Conservation (phyloP, 225 moss, liverwort and hornwort genomes). For the Bryum argenteum region DNA sequence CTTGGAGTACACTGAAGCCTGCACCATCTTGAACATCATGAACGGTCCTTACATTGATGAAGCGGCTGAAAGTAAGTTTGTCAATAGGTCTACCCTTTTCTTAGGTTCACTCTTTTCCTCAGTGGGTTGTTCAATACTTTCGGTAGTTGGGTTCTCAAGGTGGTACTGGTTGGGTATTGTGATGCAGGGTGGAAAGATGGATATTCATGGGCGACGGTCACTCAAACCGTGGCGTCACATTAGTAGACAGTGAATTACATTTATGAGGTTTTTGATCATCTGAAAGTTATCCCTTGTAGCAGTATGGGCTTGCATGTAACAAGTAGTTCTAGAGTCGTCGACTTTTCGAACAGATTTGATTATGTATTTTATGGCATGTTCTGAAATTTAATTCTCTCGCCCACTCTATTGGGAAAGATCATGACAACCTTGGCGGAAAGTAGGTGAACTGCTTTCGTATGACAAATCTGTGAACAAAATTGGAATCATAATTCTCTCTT, state of each 20-base stretch:
- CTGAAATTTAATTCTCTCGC: too few relatives aligned
- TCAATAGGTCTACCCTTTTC: background rate
- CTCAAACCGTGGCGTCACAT: slow-evolving; percentile 47
- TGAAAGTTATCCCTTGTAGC: too few relatives aligned
- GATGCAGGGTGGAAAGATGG: slow-evolving; percentile 63
- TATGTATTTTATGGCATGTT: too few relatives aligned
- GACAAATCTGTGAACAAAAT: too few relatives aligned
- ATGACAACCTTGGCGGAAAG: too few relatives aligned
- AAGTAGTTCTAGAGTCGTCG: too few relatives aligned
- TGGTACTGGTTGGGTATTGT: slow-evolving; percentile 31
- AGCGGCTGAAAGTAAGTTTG: slow-evolving; percentile 77
- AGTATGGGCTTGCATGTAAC: too few relatives aligned
- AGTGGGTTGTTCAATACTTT: too few relatives aligned
- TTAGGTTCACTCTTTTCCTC: slow-evolving; percentile 29
- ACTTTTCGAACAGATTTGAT: too few relatives aligned
- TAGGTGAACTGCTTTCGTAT: too few relatives aligned
- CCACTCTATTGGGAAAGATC: too few relatives aligned
- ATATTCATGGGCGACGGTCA: slow-evolving; percentile 50
- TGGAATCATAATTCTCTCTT: too few relatives aligned
- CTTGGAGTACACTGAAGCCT: slow-evolving; percentile 81
- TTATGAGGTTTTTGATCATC: background rate
- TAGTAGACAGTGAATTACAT: slow-evolving; percentile 8
- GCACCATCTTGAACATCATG: slow-evolving; percentile 75
- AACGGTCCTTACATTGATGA: slow-evolving; percentile 73
- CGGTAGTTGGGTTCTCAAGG: slow-evolving; percentile 23